phyloP scores from a whole-genome alignment of 805 yeast species.

The Kuraishia cidri region DNA sequence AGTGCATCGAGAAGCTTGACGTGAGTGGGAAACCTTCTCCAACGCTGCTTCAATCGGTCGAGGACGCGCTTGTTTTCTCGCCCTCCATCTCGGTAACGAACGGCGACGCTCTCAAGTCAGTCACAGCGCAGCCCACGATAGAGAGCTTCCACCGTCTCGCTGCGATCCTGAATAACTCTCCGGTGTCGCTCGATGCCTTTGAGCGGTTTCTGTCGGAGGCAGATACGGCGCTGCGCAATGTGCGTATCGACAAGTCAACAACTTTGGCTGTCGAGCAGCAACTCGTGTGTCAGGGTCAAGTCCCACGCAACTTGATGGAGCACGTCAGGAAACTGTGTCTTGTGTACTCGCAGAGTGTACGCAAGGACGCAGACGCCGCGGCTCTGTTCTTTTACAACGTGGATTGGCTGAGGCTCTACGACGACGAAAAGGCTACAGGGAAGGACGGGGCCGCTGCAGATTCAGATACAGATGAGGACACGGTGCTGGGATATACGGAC shows the following conservation, averaged over 20 bases:
- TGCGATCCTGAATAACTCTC: constrained; percentile 36
- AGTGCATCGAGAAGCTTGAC: constrained; percentile 42
- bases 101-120: constrained; percentile 21
- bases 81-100: neutral
- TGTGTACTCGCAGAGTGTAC: constrained; percentile 30
- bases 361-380: constrained; percentile 39
- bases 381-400: constrained; percentile 57
- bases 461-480: neutral
- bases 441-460: constrained; percentile 5
- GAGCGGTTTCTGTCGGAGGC: constrained; percentile 57
- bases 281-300: constrained; percentile 50
- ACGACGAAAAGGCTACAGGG: constrained; percentile 4
- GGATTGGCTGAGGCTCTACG: constrained; percentile 45
- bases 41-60: neutral
- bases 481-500: constrained; percentile 1
- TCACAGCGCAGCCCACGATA: constrained; percentile 30
- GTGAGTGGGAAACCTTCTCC: constrained; percentile 8
- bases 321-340: constrained; percentile 34
- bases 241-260: constrained; percentile 26
- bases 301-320: constrained; percentile 30
- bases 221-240: constrained; percentile 28
- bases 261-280: constrained; percentile 50
- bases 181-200: constrained; percentile 44
- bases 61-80: neutral
- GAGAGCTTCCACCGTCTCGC: constrained; percentile 44